Percentiles rank a stretch among this genome's conserved stretches.
Evolutionary conservation across 495 filamentous ascomycete genomes (phyloP).

Genomic region (Xylona heveae): DNA sequence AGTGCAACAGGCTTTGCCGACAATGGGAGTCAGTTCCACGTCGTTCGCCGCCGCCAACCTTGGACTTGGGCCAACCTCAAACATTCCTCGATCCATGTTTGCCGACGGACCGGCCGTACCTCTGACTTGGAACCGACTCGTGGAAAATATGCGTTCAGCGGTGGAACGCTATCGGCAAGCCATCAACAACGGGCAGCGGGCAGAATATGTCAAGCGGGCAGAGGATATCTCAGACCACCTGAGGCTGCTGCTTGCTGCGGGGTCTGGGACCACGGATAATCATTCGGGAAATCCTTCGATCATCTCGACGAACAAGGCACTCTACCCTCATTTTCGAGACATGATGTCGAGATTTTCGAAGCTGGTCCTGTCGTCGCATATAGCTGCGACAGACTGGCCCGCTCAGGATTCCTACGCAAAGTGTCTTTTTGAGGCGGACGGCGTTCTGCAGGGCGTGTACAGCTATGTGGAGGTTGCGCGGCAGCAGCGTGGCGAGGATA

Average conservation of each 20-base stretch:
- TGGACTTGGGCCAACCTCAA: neutral
- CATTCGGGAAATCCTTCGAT: conserved; percentile 98
- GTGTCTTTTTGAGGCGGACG: conserved; percentile 87
- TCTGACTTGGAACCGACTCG: conserved; percentile 68
- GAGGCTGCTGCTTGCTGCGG: conserved; percentile 78
- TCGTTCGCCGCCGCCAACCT: conserved; percentile 32
- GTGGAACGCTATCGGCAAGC: conserved; percentile 75
- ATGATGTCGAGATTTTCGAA: conserved; percentile 99
- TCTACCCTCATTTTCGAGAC: conserved; percentile 94
- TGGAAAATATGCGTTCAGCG: conserved; percentile 75
- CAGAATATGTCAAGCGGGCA: conserved; percentile 76
- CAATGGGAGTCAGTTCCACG: conserved; percentile 39
- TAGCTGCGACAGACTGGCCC: conserved; percentile 86
- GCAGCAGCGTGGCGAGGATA: conserved; percentile 73
- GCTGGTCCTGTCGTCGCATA: conserved; percentile 92
- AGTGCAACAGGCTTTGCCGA: conserved; percentile 21
- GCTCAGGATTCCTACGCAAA: conserved; percentile 71
- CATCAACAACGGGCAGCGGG: conserved; percentile 55
- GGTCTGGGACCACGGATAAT: conserved; percentile 91
- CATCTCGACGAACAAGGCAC: conserved; percentile 85
- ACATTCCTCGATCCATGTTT: conserved; percentile 60
- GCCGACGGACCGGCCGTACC: conserved; percentile 58
- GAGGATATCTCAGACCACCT: conserved; percentile 97
- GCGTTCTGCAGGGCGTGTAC: conserved; percentile 79
- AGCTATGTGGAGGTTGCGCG: conserved; percentile 89